Evolutionary conservation across 768 basidiomycete species (phyloP).

Genomic region (Epithele typhae): DNA sequence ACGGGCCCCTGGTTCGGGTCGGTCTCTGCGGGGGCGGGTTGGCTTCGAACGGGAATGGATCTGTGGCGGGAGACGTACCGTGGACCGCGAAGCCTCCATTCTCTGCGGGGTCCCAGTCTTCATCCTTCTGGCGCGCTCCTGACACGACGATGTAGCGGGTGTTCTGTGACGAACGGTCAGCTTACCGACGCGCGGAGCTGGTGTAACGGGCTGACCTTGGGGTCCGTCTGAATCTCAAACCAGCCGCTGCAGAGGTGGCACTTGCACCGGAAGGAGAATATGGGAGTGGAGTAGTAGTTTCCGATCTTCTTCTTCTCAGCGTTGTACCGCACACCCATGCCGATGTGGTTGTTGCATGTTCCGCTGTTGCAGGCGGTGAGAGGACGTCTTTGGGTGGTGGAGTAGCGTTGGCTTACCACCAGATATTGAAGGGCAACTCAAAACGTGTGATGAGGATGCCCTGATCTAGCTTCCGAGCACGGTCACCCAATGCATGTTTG

Average conservation of each 20-base stretch:
- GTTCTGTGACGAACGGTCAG: no score
- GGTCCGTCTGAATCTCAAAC: constrained; percentile 98
- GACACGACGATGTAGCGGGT: constrained; percentile 90
- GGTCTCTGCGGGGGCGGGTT: constrained; percentile 58
- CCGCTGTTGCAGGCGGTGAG: constrained; percentile 70
- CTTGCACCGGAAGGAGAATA: constrained; percentile 95
- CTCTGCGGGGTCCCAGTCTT: constrained; percentile 96
- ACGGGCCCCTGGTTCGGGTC: constrained; percentile 56
- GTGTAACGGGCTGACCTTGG: constrained; percentile 74
- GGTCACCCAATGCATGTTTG: constrained; percentile 90
- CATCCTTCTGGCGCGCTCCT: constrained; percentile 91
- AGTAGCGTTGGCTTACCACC: constrained; percentile 88
- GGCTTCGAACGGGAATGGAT: no score
- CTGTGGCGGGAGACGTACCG: constrained; percentile 51
- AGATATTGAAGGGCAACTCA: constrained; percentile 94
- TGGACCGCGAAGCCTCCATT: constrained; percentile 90
- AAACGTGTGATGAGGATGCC: constrained; percentile 95
- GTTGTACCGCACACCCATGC: constrained; percentile 99
- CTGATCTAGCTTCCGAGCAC: constrained; percentile 93
- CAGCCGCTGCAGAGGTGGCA: constrained; percentile 95
- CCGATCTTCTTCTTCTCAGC: constrained; percentile 98
- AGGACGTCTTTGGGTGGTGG: no score
- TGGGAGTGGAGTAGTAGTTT: constrained; percentile 90
- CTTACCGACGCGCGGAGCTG: no score
- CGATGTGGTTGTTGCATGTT: constrained; percentile 93